Evolutionary conservation across 2,329 filamentous ascomycete species (phyloP).

Genomic region (Colletotrichum abscissum): DNA sequence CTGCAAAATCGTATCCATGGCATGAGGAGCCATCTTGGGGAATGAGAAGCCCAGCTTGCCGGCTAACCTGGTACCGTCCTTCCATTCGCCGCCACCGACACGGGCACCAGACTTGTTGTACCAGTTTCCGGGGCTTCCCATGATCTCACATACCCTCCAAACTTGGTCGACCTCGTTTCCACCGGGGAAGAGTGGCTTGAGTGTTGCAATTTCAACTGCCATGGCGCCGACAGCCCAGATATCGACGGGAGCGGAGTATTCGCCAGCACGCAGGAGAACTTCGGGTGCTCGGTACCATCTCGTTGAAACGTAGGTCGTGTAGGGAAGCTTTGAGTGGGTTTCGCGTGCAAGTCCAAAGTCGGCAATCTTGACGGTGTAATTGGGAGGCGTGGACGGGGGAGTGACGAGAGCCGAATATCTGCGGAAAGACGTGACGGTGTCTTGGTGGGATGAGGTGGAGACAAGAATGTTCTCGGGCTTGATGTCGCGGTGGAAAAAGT

Average conservation of each 20-base stretch:
- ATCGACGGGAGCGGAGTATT: constrained; percentile 97
- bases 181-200: constrained; percentile 97
- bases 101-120: constrained; percentile 89
- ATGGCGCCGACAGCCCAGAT: constrained; percentile 99
- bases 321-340: constrained; percentile 94
- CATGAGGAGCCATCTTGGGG: constrained; percentile 98
- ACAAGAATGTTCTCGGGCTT: constrained; percentile 99
- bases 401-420: constrained; percentile 94
- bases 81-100: constrained; percentile 97
- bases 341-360: constrained; percentile 98
- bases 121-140: constrained; percentile 99
- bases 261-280: constrained; percentile 90
- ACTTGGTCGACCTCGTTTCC: constrained; percentile 99
- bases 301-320: constrained; percentile 98
- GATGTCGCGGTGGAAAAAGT: constrained; percentile 99
- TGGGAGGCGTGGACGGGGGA: constrained; percentile 91
- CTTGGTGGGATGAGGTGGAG: constrained; percentile 86
- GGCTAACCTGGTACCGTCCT: constrained; percentile 90
- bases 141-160: constrained; percentile 98
- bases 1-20: constrained; percentile 94
- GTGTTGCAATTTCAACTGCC: constrained; percentile 96
- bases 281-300: constrained; percentile 98
- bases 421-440: constrained; percentile 83
- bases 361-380: constrained; percentile 97
- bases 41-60: constrained; percentile 99